phyloP scores from a whole-genome alignment of 345 rosid genomes.

The Heritiera fomes region DNA sequence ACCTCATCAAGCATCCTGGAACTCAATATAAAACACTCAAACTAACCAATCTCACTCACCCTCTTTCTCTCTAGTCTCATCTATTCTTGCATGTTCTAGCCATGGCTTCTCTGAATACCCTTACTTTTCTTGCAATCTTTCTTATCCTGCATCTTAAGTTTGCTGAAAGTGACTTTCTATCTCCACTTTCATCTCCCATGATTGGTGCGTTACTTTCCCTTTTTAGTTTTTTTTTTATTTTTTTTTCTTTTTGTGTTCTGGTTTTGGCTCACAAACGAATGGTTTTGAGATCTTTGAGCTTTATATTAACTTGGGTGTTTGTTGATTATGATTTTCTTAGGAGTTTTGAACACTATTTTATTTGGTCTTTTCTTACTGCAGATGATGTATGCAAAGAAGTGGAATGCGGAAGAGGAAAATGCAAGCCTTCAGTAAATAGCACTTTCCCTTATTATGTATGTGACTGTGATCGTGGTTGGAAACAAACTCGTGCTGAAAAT shows the following conservation, averaged over 20 bases:
- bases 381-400: slow-evolving; percentile 55
- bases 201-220: slow-evolving; percentile 35
- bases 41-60: too few species aligned
- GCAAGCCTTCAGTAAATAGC: slow-evolving; percentile 46
- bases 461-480: slow-evolving; percentile 79
- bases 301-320: slow-evolving; percentile 17
- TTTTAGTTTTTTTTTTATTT: neutral
- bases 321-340: neutral
- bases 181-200: slow-evolving; percentile 42
- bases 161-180: slow-evolving; percentile 32
- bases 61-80: neutral
- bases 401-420: slow-evolving; percentile 68
- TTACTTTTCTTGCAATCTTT: slow-evolving; percentile 27
- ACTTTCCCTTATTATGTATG: slow-evolving; percentile 45
- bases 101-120: slow-evolving; percentile 35
- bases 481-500: slow-evolving; percentile 32
- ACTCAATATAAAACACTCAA: neutral
- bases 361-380: slow-evolving; percentile 15
- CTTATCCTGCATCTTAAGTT: slow-evolving; percentile 34
- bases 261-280: neutral
- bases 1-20: neutral
- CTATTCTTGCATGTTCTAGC: neutral
- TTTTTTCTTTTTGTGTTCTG: neutral
- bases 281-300: neutral
- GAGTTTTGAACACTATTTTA: neutral